These are phyloP conservation scores for Fennellomyces sp. DNA, from an alignment of 371 early-diverging fungal species.

Conservation along the genomic window DNA sequence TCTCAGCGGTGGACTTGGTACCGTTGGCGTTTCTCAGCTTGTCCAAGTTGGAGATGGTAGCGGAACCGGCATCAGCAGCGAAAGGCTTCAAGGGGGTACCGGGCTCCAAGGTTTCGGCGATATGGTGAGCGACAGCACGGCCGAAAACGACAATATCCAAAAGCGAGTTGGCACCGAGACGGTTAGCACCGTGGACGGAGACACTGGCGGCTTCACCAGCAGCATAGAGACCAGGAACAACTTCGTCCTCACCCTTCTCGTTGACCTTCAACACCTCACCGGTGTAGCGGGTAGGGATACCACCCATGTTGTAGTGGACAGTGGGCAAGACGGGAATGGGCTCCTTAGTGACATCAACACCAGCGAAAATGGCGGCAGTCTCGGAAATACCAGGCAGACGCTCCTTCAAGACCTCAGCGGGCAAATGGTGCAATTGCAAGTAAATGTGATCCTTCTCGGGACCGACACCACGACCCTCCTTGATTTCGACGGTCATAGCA, in stretches of 20 bases:
- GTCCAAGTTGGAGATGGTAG: slow-evolving; percentile 92
- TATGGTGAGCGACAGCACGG: slow-evolving; percentile 94
- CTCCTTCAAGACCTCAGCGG: slow-evolving; percentile 90
- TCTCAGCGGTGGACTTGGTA: slow-evolving; percentile 78
- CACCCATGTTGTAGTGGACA: slow-evolving; percentile 99
- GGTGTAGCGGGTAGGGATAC: slow-evolving; percentile 96
- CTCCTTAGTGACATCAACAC: slow-evolving; percentile 98
- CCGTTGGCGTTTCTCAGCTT: slow-evolving; percentile 88
- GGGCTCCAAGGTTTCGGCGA: slow-evolving; percentile 87
- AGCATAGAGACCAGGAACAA: slow-evolving; percentile 93
- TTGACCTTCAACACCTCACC: slow-evolving; percentile 90
- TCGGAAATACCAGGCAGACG: slow-evolving; percentile 98
- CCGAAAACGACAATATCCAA: slow-evolving; percentile 98
- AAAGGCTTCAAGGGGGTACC: slow-evolving; percentile 85
- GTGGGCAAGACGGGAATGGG: slow-evolving; percentile 99
- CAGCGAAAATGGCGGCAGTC: slow-evolving; percentile 96
- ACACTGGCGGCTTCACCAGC: slow-evolving; percentile 95
- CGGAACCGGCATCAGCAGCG: slow-evolving; percentile 83
- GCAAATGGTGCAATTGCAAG: slow-evolving; percentile 95
- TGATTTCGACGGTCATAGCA: slow-evolving; percentile 98
- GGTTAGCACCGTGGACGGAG: slow-evolving; percentile 97
- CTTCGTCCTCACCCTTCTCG: slow-evolving; percentile 75
- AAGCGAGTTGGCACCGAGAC: slow-evolving; percentile 97
- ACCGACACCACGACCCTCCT: slow-evolving; percentile 97
- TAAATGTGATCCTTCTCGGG: slow-evolving; percentile 95